phyloP scores from a whole-genome alignment of 805 yeast species.

The Barnettozyma botsteinii region DNA sequence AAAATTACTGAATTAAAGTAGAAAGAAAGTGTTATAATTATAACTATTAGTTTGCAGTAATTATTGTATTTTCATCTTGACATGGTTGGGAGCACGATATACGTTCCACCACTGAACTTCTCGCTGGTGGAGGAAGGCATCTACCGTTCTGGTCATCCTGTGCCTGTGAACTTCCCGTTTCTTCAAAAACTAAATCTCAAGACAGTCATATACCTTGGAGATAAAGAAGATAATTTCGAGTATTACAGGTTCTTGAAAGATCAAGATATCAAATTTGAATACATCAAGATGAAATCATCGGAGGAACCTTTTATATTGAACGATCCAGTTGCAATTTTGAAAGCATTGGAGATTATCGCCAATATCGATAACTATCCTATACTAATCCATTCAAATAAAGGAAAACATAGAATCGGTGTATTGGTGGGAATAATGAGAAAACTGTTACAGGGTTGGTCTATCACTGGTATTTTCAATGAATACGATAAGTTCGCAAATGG shows the following conservation, averaged over 20 bases:
- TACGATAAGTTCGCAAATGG: constrained; percentile 91
- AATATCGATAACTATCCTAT: constrained; percentile 77
- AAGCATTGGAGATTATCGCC: constrained; percentile 50
- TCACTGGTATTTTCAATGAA: constrained; percentile 90
- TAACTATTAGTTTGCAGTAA: too few species aligned
- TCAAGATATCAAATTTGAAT: constrained; percentile 48
- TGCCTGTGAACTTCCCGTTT: constrained; percentile 78
- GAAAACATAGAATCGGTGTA: constrained; percentile 92
- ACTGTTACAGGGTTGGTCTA: constrained; percentile 85
- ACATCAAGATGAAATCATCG: constrained; percentile 63
- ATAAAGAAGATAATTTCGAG: constrained; percentile 58
- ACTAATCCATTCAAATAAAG: constrained; percentile 88
- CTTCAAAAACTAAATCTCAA: constrained; percentile 60
- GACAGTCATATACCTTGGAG: constrained; percentile 81
- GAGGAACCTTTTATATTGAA: constrained; percentile 65
- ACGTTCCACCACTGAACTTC: constrained; percentile 90
- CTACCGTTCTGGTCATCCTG: constrained; percentile 92
- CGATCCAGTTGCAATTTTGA: constrained; percentile 51
- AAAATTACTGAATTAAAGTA: too few species aligned
- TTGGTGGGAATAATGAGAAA: constrained; percentile 88
- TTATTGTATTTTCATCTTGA: too few species aligned
- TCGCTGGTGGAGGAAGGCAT: constrained; percentile 82
- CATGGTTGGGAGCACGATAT: too few species aligned
- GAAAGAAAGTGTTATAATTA: too few species aligned
- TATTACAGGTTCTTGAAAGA: constrained; percentile 64